These are phyloP conservation scores for Aureobasidium pullulans DNA, from an alignment of 2,329 filamentous ascomycete genomes.

Conservation along the genomic window DNA sequence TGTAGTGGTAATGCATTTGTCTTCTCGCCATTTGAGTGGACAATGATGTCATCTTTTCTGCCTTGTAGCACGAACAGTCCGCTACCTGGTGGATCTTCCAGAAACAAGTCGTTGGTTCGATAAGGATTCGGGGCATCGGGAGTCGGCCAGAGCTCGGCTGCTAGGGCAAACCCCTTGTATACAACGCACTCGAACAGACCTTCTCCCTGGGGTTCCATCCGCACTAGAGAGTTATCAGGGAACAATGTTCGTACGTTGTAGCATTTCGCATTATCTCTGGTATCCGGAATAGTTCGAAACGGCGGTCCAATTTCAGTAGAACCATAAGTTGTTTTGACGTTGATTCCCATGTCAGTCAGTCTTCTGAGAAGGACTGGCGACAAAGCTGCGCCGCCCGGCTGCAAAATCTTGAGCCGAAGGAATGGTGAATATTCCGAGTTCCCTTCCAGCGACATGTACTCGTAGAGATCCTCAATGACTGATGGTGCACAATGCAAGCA, in stretches of 20 bases:
- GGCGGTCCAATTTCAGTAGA: constrained; percentile 29
- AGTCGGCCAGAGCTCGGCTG: constrained; percentile 26
- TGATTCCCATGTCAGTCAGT: constrained; percentile 22
- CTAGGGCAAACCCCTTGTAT: constrained; percentile 26
- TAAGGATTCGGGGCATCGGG: constrained; percentile 20
- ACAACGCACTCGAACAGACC: constrained; percentile 27
- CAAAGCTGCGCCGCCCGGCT: constrained; percentile 26
- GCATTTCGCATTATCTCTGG: constrained; percentile 22
- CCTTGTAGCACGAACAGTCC: constrained; percentile 26
- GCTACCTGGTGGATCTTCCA: constrained; percentile 25
- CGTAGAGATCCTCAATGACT: constrained; percentile 27
- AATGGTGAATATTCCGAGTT: constrained; percentile 23
- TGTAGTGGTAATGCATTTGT: constrained; percentile 26
- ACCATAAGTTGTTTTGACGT: constrained; percentile 29
- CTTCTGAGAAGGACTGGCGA: constrained; percentile 21
- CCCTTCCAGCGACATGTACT: constrained; percentile 22
- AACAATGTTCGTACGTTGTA: constrained; percentile 21
- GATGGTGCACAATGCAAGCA: constrained; percentile 26
- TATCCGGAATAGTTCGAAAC: constrained; percentile 25
- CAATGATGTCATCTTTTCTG: constrained; percentile 27
- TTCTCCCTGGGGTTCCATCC: constrained; percentile 25
- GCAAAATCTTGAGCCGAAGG: constrained; percentile 24
- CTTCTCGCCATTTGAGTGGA: constrained; percentile 28
- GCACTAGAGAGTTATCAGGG: constrained; percentile 14
- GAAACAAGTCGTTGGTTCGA: constrained; percentile 27